phyloP scores from a whole-genome alignment of 169 alveolate genomes.

The Theileria annulata region DNA sequence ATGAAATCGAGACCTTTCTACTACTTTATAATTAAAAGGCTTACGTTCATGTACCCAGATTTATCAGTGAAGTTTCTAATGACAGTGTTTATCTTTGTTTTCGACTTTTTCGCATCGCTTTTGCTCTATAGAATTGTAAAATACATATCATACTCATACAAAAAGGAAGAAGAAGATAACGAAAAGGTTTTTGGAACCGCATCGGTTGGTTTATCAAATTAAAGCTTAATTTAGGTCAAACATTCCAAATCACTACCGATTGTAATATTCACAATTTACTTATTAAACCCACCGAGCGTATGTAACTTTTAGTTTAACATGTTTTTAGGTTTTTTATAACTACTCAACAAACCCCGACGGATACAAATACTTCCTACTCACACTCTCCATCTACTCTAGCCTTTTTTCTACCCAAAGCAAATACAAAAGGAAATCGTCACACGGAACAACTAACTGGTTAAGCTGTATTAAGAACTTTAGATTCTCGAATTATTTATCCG shows the following conservation, averaged over 20 bases:
- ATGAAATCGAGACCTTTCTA: slow-evolving; percentile 12
- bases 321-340: slow-evolving; percentile 16
- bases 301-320: not conserved
- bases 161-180: slow-evolving; percentile 13
- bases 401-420: slow-evolving; percentile 1
- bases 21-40: slow-evolving; percentile 20
- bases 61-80: slow-evolving; percentile 16
- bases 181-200: slow-evolving; percentile 12
- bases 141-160: not conserved
- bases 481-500: slow-evolving; percentile 7
- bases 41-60: slow-evolving; percentile 4
- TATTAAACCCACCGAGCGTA: slow-evolving; percentile 36
- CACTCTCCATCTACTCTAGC: slow-evolving; percentile 12
- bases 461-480: not conserved
- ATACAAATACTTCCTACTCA: slow-evolving; percentile 25
- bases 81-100: slow-evolving; percentile 19
- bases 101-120: slow-evolving; percentile 33
- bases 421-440: not conserved
- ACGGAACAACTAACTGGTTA: not conserved
- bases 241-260: slow-evolving; percentile 12
- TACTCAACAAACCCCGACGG: slow-evolving; percentile 28
- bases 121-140: slow-evolving; percentile 17
- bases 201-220: not conserved
- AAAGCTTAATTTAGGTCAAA: not conserved
- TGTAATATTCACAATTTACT: slow-evolving; percentile 8